Conservation (phyloP, 2,329 filamentous ascomycete species). For the Bimuria novae-zelandiae region DNA sequence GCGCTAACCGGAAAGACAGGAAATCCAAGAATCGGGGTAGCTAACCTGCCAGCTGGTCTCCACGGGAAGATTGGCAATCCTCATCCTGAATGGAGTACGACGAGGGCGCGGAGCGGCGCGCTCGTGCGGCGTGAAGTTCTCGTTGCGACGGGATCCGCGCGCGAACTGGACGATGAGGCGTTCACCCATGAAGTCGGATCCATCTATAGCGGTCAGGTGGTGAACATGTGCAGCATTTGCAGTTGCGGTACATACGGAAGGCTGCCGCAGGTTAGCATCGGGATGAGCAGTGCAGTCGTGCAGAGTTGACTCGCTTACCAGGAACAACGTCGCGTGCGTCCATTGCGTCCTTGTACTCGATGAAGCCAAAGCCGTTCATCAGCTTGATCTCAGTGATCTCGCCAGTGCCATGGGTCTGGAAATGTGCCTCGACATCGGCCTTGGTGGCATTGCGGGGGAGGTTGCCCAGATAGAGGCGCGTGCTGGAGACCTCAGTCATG, state of each 20-base stretch:
- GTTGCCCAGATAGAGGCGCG: conserved; percentile 96
- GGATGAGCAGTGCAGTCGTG: neutral
- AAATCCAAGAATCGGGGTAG: conserved; percentile 60
- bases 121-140: conserved; percentile 66
- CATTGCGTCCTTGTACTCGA: conserved; percentile 98
- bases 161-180: conserved; percentile 98
- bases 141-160: conserved; percentile 77
- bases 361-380: conserved; percentile 99
- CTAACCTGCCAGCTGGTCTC: conserved; percentile 99
- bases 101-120: conserved; percentile 78
- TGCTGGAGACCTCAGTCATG: conserved; percentile 90
- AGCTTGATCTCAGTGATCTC: conserved; percentile 99
- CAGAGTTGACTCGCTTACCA: conserved; percentile 64
- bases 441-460: conserved; percentile 97
- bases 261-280: conserved; percentile 48
- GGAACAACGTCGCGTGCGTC: conserved; percentile 98
- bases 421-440: conserved; percentile 93
- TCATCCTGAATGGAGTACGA: conserved; percentile 95
- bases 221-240: neutral
- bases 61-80: conserved; percentile 92
- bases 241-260: conserved; percentile 60
- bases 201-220: conserved; percentile 64
- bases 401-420: conserved; percentile 92
- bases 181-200: conserved; percentile 97
- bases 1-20: conserved; percentile 39